These are phyloP conservation scores for Mesembryanthemum crystallinum DNA, from an alignment of 148 eudicot genomes.

Conservation along the genomic window DNA sequence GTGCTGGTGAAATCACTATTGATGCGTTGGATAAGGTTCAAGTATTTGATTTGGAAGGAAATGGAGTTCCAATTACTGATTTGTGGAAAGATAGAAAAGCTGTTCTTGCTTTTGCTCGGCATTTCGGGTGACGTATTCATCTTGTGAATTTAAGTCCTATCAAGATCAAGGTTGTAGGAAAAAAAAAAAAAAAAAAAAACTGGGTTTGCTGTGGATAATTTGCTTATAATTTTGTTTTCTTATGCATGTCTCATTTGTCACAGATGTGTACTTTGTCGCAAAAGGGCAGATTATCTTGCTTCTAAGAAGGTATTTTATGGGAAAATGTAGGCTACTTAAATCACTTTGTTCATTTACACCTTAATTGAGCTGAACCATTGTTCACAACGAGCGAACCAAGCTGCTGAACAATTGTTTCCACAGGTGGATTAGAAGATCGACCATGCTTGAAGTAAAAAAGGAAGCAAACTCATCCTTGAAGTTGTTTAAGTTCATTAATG, in stretches of 20 bases:
- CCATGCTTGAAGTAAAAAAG: no score
- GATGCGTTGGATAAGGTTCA: slow-evolving; percentile 51
- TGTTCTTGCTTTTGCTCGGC: slow-evolving; percentile 94
- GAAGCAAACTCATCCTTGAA: no score
- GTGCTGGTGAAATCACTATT: slow-evolving; percentile 22
- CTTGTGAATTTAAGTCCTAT: not conserved
- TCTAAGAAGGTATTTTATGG: slow-evolving; percentile 63
- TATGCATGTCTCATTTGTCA: slow-evolving; percentile 9
- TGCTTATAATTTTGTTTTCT: not conserved
- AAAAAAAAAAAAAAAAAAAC: not conserved
- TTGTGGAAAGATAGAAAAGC: slow-evolving; percentile 95
- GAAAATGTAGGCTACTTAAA: not conserved
- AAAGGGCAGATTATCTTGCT: slow-evolving; percentile 89
- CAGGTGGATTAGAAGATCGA: no score
- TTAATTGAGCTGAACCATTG: not conserved
- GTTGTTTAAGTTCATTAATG: no score
- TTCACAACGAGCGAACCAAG: no score
- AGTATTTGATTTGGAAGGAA: slow-evolving; percentile 76
- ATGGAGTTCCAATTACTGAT: slow-evolving; percentile 61
- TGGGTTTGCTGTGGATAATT: not conserved
- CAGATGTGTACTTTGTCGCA: slow-evolving; percentile 95
- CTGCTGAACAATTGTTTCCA: no score
- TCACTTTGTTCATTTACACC: no score
- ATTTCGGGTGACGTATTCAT: slow-evolving; percentile 61
- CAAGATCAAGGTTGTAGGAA: no score